These are phyloP conservation scores for Primulina huaijiensis DNA, from an alignment of 257 asterid genomes.

Conservation along the genomic window DNA sequence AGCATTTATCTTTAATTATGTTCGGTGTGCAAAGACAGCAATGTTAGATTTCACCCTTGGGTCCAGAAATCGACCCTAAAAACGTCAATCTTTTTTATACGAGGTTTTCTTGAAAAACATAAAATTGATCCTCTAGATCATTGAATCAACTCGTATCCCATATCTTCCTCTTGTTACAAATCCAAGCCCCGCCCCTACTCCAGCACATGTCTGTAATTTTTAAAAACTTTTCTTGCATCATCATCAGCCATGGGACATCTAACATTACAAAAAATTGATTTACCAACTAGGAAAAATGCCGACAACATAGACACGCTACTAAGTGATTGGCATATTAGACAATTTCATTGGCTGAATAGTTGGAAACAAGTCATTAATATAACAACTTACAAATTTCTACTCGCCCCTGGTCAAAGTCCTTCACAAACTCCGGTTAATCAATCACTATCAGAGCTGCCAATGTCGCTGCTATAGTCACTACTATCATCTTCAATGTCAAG, in stretches of 20 bases:
- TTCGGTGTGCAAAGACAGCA: no score
- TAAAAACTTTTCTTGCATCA: no score
- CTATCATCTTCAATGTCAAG: slow-evolving; percentile 86
- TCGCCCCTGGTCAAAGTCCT: background rate
- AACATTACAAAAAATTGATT: no score
- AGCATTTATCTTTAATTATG: no score
- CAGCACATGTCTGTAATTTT: no score
- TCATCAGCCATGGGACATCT: no score
- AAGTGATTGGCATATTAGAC: background rate
- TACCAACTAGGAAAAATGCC: background rate
- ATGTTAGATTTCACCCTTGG: no score
- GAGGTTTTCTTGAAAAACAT: background rate
- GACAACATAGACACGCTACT: background rate
- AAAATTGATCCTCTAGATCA: no score
- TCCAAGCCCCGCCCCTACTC: no score
- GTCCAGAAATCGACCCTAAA: background rate
- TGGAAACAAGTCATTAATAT: background rate
- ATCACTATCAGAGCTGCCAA: slow-evolving; percentile 68
- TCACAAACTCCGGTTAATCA: slow-evolving; percentile 36
- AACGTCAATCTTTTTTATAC: no score
- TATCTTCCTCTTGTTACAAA: no score
- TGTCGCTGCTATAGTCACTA: slow-evolving; percentile 39
- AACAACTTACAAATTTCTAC: background rate
- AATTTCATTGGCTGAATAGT: background rate
- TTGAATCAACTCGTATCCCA: background rate